Evolutionary conservation across 1,284 basidiomycete genomes (phyloP), one percentile per base, ranked within the genome.

Genomic region (Filobasidium uniguttulatum): DNA sequence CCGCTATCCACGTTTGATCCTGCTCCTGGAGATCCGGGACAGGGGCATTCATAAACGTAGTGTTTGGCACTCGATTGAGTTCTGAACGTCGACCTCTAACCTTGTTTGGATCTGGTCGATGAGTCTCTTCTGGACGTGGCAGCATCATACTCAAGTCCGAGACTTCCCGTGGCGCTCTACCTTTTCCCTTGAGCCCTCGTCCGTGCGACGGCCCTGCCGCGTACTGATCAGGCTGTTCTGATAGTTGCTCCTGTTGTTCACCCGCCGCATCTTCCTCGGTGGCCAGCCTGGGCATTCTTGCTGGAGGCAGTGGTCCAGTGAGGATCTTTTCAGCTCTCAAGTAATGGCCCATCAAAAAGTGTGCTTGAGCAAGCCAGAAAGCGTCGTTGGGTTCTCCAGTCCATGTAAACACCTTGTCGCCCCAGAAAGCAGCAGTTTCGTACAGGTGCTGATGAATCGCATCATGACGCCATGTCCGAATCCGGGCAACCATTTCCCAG

Each of bases 361-460:
- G 90, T 0, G 86, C 87, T 66, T 98, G 93, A 1, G 94, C 93
- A 15, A 99, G 79, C 89, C 93, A 97, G 68, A 97, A 98, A 8
- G 90, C 94, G 68, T 99, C 94, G 66, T 93, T 91, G 28, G 86
- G 81, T 59, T 94, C 86, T 56, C 81, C 89, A 36, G 93, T 96
- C 81, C 90, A 88, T 50, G 79, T 84, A 31, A 96, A 73, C 38
- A 97, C 79, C 69, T 98, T 97, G 71, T 93, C 86, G 2, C 91
- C 94, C 94, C 94, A 98, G 65, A 97, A 97, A 8, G 86, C 83
- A 12, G 94, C 94, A 0, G 93, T 96, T 57, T 91, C 87, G 68
- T 97, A 96, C 26, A 98, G 72, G 72, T 98, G 93, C 67, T 97
- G 93, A 78, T 91, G 88, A 61, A 96, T 79, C 33, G 94, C 93